Percentiles rank a stretch among this genome's conserved stretches.
Conservation (phyloP, 2,329 filamentous ascomycete species). For the Colletotrichum sp. region DNA sequence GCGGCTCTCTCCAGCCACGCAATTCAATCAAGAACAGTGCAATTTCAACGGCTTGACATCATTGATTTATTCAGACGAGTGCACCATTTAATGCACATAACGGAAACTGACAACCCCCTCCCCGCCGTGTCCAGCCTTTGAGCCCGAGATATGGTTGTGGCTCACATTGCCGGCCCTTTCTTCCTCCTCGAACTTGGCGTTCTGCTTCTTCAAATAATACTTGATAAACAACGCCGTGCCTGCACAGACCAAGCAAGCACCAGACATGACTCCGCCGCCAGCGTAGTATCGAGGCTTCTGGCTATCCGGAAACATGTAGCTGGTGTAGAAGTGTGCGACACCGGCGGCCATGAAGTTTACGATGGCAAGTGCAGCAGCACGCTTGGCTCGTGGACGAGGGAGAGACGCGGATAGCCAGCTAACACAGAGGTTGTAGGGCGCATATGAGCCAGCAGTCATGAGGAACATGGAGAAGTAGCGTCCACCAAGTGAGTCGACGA, state of each 20-base stretch:
- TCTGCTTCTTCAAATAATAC: slow-evolving; percentile 27
- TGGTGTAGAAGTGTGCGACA: slow-evolving; percentile 33
- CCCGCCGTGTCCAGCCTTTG: background rate
- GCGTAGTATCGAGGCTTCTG: slow-evolving; percentile 33
- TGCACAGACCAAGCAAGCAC: slow-evolving; percentile 27
- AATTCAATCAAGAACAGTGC: background rate
- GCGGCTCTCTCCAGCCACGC: background rate
- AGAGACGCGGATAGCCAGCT: slow-evolving; percentile 33
- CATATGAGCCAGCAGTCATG: slow-evolving; percentile 35
- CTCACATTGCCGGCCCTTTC: slow-evolving; percentile 20
- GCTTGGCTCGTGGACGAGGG: slow-evolving; percentile 38
- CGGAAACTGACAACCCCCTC: slow-evolving; percentile 1
- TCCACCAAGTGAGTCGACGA: slow-evolving; percentile 8
- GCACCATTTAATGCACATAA: background rate
- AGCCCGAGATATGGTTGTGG: background rate
- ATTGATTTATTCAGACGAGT: background rate
- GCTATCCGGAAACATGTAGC: slow-evolving; percentile 33
- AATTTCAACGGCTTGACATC: background rate
- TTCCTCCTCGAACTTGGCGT: slow-evolving; percentile 25
- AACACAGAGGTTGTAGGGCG: slow-evolving; percentile 37
- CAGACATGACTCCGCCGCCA: slow-evolving; percentile 31
- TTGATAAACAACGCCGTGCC: slow-evolving; percentile 31
- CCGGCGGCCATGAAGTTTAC: slow-evolving; percentile 33
- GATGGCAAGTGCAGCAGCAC: slow-evolving; percentile 36
- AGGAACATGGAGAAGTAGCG: slow-evolving; percentile 27